Base-by-base conservation (phyloP, 2,329 filamentous ascomycete genomes). In the Fusarium fujikuroi region DNA sequence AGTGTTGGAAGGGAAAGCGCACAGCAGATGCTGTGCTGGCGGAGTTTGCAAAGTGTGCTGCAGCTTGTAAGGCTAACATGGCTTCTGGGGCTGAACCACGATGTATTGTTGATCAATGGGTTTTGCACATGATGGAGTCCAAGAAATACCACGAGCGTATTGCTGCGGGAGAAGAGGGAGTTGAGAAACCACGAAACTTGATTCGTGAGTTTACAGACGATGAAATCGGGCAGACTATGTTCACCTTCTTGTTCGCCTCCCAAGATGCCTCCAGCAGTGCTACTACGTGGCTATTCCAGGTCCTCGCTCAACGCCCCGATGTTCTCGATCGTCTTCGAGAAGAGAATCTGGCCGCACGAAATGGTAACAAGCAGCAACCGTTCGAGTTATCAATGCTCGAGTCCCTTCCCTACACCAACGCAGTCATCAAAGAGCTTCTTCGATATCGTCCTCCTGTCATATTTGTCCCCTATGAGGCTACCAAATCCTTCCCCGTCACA, bases 81-180 rank as follows among this genome's bases (percentile, higher is more conserved):
- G 88, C 90, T 65, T 85, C 88, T 40, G 92, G 92, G 70, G 92
- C 90, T 40, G 83, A 89, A 74, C 86, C 92, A 21, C 89, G 88
- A 32, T 95, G 92, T 80, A 94, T 94, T 76, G 89, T 95, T 79
- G 93, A 95, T 79, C 90, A 90, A 43, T 95, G 93, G 93, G 87
- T 95, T 60, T 87, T 89, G 76, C 86, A 89, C 68, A 94, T 95
- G 90, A 88, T 92, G 77, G 90, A 93, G 63, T 94, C 91, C 0
- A 88, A 92, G 73, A 84, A 82, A 49, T 94, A 94, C 81, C 87
- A 87, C 43, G 87, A 92, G 70, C 87, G 87, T 63, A 78, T 93
- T 39, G 92, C 88, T 5, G 87, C 89, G 54, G 92, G 92, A 32
- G 80, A 83, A 7, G 67, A 52, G 0, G 63, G 79, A 11, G 76